Evolutionary conservation across 2,329 filamentous ascomycete genomes (phyloP).

Genomic region (Xylaria multiplex): DNA sequence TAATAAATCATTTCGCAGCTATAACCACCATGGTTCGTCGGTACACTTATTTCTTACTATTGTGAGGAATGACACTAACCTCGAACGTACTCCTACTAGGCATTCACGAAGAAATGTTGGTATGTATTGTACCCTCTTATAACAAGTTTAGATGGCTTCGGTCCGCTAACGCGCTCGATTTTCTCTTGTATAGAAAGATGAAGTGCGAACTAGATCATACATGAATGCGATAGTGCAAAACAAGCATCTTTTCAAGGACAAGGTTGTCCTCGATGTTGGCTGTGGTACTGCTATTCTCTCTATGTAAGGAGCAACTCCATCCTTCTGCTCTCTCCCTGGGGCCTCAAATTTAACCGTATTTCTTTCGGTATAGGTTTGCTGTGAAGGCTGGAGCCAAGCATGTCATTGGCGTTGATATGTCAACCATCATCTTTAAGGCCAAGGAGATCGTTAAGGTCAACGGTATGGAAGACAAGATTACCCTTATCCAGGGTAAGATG

Average conservation of each 20-base stretch:
- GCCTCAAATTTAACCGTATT: slow-evolving; percentile 26
- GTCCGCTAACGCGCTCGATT: slow-evolving; percentile 41
- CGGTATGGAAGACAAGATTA: slow-evolving; percentile 95
- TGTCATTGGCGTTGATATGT: slow-evolving; percentile 99
- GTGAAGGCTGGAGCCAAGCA: slow-evolving; percentile 96
- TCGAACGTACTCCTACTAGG: slow-evolving; percentile 59
- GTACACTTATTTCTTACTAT: slow-evolving; percentile 50
- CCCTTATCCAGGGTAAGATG: slow-evolving; percentile 98
- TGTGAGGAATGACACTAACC: slow-evolving; percentile 38
- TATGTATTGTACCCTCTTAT: slow-evolving; percentile 61
- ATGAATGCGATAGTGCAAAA: slow-evolving; percentile 98
- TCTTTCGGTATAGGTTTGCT: slow-evolving; percentile 77
- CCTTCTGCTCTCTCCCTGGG: slow-evolving; percentile 1
- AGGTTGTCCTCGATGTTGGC: slow-evolving; percentile 92
- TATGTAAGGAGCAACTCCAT: slow-evolving; percentile 73
- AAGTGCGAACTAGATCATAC: slow-evolving; percentile 95
- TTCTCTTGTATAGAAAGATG: slow-evolving; percentile 79
- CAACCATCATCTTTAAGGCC: slow-evolving; percentile 98
- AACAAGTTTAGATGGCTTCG: slow-evolving; percentile 32
- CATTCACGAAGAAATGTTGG: slow-evolving; percentile 98
- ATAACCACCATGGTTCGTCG: slow-evolving; percentile 90
- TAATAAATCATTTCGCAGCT: slow-evolving; percentile 63
- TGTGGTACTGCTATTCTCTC: slow-evolving; percentile 98
- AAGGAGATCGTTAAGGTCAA: slow-evolving; percentile 93
- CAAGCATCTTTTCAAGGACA: slow-evolving; percentile 86